phyloP scores from a whole-genome alignment of 306 rosid species.

The Styphnolobium japonicum region DNA sequence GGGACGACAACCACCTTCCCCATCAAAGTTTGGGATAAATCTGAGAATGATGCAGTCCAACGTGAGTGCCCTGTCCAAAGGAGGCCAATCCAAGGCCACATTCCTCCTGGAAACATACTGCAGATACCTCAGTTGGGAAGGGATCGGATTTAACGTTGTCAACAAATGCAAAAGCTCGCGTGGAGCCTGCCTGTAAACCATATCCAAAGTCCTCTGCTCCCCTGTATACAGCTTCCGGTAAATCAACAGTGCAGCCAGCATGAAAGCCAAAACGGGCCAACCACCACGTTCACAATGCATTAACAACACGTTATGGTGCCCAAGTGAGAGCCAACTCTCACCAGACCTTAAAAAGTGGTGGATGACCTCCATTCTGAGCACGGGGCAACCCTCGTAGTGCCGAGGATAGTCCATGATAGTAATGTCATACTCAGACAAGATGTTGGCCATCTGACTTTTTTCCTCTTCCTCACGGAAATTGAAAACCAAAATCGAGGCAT shows the following conservation, averaged over 20 bases:
- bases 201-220: slow-evolving; percentile 87
- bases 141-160: slow-evolving; percentile 73
- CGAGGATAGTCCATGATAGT: slow-evolving; percentile 94
- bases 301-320: slow-evolving; percentile 70
- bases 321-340: slow-evolving; percentile 93
- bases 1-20: slow-evolving; percentile 78
- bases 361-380: slow-evolving; percentile 77
- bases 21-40: slow-evolving; percentile 69
- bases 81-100: slow-evolving; percentile 92
- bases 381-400: slow-evolving; percentile 80
- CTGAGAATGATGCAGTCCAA: slow-evolving; percentile 88
- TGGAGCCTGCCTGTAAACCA: slow-evolving; percentile 89
- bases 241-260: slow-evolving; percentile 85
- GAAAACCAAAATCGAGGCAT: slow-evolving; percentile 74
- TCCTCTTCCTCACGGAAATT: slow-evolving; percentile 68
- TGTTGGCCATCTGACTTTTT: slow-evolving; percentile 52
- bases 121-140: slow-evolving; percentile 88
- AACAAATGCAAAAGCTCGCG: slow-evolving; percentile 71
- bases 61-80: slow-evolving; percentile 77
- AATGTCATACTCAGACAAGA: slow-evolving; percentile 71
- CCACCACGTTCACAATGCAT: slow-evolving; percentile 96
- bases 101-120: slow-evolving; percentile 88
- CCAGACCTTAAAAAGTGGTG: slow-evolving; percentile 88
- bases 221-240: slow-evolving; percentile 66
- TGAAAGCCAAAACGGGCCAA: slow-evolving; percentile 92